Conservation (phyloP, 441 rosid genomes). For the Euphorbia schlechtendalii region DNA sequence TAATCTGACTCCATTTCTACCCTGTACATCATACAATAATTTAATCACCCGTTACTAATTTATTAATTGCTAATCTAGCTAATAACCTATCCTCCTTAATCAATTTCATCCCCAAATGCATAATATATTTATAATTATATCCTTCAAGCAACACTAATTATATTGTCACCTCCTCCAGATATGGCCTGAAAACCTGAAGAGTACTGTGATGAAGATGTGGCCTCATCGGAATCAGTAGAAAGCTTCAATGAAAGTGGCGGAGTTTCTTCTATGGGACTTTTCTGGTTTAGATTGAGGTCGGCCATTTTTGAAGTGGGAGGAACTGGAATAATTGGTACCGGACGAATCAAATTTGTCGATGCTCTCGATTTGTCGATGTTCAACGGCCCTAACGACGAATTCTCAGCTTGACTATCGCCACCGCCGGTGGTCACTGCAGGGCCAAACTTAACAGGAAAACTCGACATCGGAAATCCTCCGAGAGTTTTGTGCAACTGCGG, state of each 20-base stretch:
- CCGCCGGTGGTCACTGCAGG: no score
- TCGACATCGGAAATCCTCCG: conserved; percentile 19
- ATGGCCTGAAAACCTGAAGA: conserved; percentile 52
- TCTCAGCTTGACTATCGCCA: conserved; percentile 26
- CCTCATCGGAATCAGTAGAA: conserved; percentile 35
- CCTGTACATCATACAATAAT: conserved; percentile 30
- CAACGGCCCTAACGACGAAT: conserved; percentile 25
- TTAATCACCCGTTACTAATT: conserved; percentile 17
- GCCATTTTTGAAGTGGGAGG: conserved; percentile 67
- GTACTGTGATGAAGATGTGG: conserved; percentile 26
- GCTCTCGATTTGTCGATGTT: conserved; percentile 3
- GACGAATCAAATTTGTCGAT: conserved; percentile 39
- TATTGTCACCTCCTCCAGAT: conserved; percentile 65
- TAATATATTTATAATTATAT: neutral
- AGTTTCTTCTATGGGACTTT: conserved; percentile 22
- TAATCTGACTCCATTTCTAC: conserved; percentile 7
- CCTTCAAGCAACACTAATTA: conserved; percentile 70
- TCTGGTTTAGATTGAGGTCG: conserved; percentile 40
- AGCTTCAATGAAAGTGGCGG: conserved; percentile 52
- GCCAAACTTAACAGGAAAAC: conserved; percentile 26
- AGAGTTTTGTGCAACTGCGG: conserved; percentile 16
- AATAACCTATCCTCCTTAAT: no score
- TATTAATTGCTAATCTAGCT: no score
- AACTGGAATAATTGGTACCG: conserved; percentile 42
- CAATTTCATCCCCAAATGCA: neutral